A percentile compares a stretch with the other conserved stretches of the same genome.
Evolutionary conservation across 2,329 filamentous ascomycete genomes (phyloP).

Genomic region (Penicillium polonicum): DNA sequence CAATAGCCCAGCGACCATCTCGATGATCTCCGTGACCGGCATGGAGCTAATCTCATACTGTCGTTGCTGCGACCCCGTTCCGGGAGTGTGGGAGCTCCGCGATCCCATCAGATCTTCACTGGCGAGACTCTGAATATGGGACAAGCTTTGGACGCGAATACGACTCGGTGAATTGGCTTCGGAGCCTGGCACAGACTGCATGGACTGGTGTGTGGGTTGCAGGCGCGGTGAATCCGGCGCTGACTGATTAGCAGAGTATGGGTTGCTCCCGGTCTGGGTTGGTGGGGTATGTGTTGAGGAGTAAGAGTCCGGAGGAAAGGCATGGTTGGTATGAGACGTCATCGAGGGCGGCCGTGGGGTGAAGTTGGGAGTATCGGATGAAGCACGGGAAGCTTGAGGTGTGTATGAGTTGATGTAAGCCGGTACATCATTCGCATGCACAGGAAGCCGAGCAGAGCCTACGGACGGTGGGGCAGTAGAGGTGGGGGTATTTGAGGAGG

Average conservation of each 20-base stretch:
- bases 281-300: slow-evolving; percentile 21
- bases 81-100: slow-evolving; percentile 45
- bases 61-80: slow-evolving; percentile 52
- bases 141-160: slow-evolving; percentile 82
- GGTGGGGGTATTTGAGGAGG: slow-evolving; percentile 33
- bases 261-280: slow-evolving; percentile 23
- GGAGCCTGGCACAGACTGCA: slow-evolving; percentile 44
- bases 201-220: slow-evolving; percentile 47
- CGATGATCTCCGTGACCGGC: slow-evolving; percentile 95
- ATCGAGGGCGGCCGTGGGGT: slow-evolving; percentile 45
- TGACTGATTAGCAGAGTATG: slow-evolving; percentile 31
- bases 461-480: slow-evolving; percentile 39
- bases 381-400: slow-evolving; percentile 21
- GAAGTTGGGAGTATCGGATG: slow-evolving; percentile 22
- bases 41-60: slow-evolving; percentile 95
- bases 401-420: slow-evolving; percentile 34
- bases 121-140: slow-evolving; percentile 86
- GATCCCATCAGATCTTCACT: slow-evolving; percentile 68
- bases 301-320: slow-evolving; percentile 22
- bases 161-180: slow-evolving; percentile 53
- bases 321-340: slow-evolving; percentile 46
- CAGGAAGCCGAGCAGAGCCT: slow-evolving; percentile 33
- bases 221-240: slow-evolving; percentile 49
- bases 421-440: slow-evolving; percentile 34
- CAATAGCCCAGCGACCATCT: slow-evolving; percentile 95